A percentile compares a stretch with the other conserved stretches of the same genome.
phyloP scores from a whole-genome alignment of 768 basidiomycete species.

The Suillus sp. region DNA sequence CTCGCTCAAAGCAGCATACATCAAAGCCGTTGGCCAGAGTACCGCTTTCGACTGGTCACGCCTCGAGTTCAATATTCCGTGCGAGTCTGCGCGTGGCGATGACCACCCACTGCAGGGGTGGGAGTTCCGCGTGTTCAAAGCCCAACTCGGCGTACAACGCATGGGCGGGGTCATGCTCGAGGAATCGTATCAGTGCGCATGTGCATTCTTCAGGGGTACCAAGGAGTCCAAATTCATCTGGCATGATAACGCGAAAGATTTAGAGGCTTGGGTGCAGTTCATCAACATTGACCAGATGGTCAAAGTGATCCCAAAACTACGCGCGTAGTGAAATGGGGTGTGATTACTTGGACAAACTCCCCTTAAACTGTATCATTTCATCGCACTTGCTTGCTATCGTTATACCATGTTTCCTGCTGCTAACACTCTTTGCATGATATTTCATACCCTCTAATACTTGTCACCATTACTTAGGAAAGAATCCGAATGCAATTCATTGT shows the following conservation, averaged over 20 bases:
- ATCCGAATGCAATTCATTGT: not conserved
- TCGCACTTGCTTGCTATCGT: slow-evolving; percentile 12
- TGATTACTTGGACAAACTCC: slow-evolving; percentile 7
- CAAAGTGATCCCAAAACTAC: slow-evolving; percentile 75
- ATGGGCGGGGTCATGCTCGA: slow-evolving; percentile 51
- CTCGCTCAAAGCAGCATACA: slow-evolving; percentile 79
- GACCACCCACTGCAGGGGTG: slow-evolving; percentile 71
- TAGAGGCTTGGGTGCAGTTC: slow-evolving; percentile 84
- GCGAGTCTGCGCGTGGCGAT: slow-evolving; percentile 64
- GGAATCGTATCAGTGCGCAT: slow-evolving; percentile 76
- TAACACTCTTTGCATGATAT: slow-evolving; percentile 13
- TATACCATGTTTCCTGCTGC: slow-evolving; percentile 8
- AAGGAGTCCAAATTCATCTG: slow-evolving; percentile 70
- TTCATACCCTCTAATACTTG: slow-evolving; percentile 18
- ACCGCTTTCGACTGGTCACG: slow-evolving; percentile 80
- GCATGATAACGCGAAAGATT: slow-evolving; percentile 63
- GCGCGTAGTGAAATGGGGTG: slow-evolving; percentile 42
- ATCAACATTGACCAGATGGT: slow-evolving; percentile 82
- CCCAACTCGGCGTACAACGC: slow-evolving; percentile 69
- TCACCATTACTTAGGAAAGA: slow-evolving; percentile 3
- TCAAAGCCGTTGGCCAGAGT: slow-evolving; percentile 82
- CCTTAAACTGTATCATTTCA: slow-evolving; percentile 7
- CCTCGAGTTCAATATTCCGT: slow-evolving; percentile 78
- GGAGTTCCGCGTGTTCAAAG: slow-evolving; percentile 84
- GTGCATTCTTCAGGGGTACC: slow-evolving; percentile 74